Percentiles rank a stretch among this genome's conserved stretches.
These are phyloP conservation scores for Margaritispora aquatica DNA, from an alignment of 495 filamentous ascomycete genomes.

Conservation along the genomic window DNA sequence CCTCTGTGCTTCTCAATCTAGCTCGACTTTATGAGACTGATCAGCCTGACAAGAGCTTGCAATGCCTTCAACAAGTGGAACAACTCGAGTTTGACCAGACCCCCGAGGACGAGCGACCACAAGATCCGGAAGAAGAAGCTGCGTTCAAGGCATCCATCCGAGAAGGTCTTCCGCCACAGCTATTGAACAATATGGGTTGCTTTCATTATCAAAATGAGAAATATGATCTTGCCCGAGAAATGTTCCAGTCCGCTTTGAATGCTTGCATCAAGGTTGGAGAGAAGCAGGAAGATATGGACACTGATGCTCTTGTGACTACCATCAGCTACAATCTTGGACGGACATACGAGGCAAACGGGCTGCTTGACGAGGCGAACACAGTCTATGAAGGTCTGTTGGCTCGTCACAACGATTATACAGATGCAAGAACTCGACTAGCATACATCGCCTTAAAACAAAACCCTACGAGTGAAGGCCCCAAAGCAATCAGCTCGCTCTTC, in stretches of 20 bases:
- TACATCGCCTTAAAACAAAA: conserved; percentile 84
- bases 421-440: conserved; percentile 78
- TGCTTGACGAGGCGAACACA: conserved; percentile 74
- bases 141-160: conserved; percentile 54
- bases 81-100: conserved; percentile 74
- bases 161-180: conserved; percentile 74
- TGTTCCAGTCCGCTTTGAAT: conserved; percentile 83
- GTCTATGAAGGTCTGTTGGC: conserved; percentile 79
- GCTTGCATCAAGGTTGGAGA: conserved; percentile 74
- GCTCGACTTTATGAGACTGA: conserved; percentile 84
- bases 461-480: conserved; percentile 79
- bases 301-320: conserved; percentile 84
- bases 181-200: conserved; percentile 95
- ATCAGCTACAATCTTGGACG: conserved; percentile 95
- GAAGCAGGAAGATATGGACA: conserved; percentile 63
- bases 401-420: conserved; percentile 83
- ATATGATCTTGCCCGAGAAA: conserved; percentile 68
- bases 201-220: conserved; percentile 87
- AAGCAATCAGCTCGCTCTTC: conserved; percentile 73
- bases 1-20: conserved; percentile 87
- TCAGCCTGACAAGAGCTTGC: conserved; percentile 80
- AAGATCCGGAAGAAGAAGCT: conserved; percentile 56
- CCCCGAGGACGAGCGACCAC: conserved; percentile 57
- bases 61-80: conserved; percentile 86
- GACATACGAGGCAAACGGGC: conserved; percentile 82